Evolutionary conservation across 2,329 filamentous ascomycete species (phyloP), one percentile per base, ranked within the genome.

Genomic region (Simplicillium sp.): DNA sequence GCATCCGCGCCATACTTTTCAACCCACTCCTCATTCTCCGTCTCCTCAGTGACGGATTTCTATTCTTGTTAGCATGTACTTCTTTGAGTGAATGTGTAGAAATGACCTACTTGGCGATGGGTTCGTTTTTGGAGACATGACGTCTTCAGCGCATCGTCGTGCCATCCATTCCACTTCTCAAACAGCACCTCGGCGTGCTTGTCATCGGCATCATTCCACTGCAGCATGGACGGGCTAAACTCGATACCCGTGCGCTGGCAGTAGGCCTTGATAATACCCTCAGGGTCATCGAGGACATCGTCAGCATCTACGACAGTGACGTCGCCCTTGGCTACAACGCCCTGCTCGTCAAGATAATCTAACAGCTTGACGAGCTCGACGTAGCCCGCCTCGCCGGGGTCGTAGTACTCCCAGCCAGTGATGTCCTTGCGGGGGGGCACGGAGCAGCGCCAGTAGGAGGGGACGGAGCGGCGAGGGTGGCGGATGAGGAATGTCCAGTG

Each of bases 401-500:
- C 81, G 70, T 95, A 96, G 56, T 87, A 68, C 61, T 83, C 71
- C 68, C 94, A 97, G 7, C 87, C 87, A 0, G 90, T 97, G 46
- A 87, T 65, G 36, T 82, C 69, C 55, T 84, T 80, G 42, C 96
- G 73, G 0, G 92, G 92, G 12, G 92, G 89, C 40, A 95, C 76
- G 38, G 87, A 94, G 74, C 90, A 97, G 51, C 90, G 84, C 72
- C 84, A 95, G 70, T 90, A 97, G 36, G 87, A 94, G 7, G 92
- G 92, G 49, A 97, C 89, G 53, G 86, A 84, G 57, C 80, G 80
- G 53, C 87, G 80, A n/a, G 92, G 92, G 60, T 97, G 88, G 43
- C 92, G 89, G 69, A 98, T 97, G 48, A 97, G 75, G 66, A 98
- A 97, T 16, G 89, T 87, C 67, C 90, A 97, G 63, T 96, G 88